Evolutionary conservation across 73 alveolate species (phyloP).

Genomic region (Durusdinium trenchii): DNA sequence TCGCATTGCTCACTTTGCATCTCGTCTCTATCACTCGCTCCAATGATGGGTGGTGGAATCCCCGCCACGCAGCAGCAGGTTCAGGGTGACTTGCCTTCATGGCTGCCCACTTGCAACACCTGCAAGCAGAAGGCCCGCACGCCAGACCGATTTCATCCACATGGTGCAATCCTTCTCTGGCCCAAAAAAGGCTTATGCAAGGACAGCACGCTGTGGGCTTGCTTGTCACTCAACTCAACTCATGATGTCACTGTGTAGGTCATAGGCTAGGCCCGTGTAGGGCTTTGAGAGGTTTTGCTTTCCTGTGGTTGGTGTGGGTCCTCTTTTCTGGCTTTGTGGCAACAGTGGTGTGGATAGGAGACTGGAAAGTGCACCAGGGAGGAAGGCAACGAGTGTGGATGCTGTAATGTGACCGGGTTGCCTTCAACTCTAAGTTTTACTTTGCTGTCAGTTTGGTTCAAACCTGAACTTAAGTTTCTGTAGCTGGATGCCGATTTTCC

Average conservation of each 20-base stretch:
- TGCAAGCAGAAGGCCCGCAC: slow-evolving; percentile 15
- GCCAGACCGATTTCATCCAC: neutral
- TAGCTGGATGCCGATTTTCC: too few relatives aligned
- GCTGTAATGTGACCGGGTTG: too few relatives aligned
- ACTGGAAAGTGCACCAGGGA: neutral
- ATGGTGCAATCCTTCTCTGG: neutral
- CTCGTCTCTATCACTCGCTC: neutral
- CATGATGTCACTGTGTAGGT: too few relatives aligned
- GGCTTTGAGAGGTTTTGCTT: too few relatives aligned
- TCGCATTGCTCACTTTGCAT: neutral
- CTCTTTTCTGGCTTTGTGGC: neutral
- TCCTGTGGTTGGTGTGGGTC: too few relatives aligned
- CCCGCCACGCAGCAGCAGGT: neutral
- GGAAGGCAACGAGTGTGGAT: neutral
- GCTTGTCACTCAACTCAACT: neutral
- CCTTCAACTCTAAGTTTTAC: too few relatives aligned
- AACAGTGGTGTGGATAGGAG: neutral
- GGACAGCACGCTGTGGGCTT: neutral
- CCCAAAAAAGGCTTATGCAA: neutral
- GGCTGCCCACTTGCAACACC: neutral
- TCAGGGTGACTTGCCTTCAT: neutral
- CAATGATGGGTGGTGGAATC: neutral
- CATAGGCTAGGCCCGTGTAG: too few relatives aligned
- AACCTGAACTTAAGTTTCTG: too few relatives aligned
- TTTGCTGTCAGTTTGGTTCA: too few relatives aligned